Evolutionary conservation across 2,329 filamentous ascomycete genomes (phyloP), one percentile per base, ranked within the genome.

Genomic region (Aspergillus cejpii): DNA sequence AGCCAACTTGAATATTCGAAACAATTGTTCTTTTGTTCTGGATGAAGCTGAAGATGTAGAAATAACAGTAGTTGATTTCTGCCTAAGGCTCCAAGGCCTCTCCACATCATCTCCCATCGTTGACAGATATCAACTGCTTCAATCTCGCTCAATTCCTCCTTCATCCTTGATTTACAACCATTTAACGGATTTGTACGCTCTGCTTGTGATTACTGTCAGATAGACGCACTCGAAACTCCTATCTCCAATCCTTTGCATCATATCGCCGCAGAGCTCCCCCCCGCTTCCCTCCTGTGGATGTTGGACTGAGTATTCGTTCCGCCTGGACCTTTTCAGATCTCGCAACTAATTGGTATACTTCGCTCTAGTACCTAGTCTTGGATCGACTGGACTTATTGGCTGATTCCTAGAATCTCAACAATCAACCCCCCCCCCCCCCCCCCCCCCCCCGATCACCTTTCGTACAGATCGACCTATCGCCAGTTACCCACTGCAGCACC

Each of bases 61-160:
- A 11, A 12, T 28, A 11, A n/a, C 26, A 28, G 26, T n/a, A 20
- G 10, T 8, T 24, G 20, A 15, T 17, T 33, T 20, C 5, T 45
- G 48, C 48, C 45, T 45, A 14, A 51, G 45, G 45, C 45, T 26
- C 2, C 14, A 33, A 43, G 47, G 26, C n/a, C 39, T 41, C 45
- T 37, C 45, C 45, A 33, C 40, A 37, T 26, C 36, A 20, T 34
- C 41, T 24, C 19, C 21, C 44, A 39, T 24, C 40, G 14, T 27
- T 23, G 12, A 17, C 42, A 14, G 31, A 14, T 7, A 14, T 41
- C 41, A 23, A 34, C 39, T 26, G 36, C 12, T 17, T 24, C 41
- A 15, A 24, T 15, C 34, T 34, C n/a, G 27, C 33, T 41, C 29
- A 15, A 23, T 31, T 28, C 20, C 4, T 12, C 20, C 31, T 17